These are phyloP conservation scores for Leccinum boreale DNA, from an alignment of 768 basidiomycete species.

Conservation along the genomic window DNA sequence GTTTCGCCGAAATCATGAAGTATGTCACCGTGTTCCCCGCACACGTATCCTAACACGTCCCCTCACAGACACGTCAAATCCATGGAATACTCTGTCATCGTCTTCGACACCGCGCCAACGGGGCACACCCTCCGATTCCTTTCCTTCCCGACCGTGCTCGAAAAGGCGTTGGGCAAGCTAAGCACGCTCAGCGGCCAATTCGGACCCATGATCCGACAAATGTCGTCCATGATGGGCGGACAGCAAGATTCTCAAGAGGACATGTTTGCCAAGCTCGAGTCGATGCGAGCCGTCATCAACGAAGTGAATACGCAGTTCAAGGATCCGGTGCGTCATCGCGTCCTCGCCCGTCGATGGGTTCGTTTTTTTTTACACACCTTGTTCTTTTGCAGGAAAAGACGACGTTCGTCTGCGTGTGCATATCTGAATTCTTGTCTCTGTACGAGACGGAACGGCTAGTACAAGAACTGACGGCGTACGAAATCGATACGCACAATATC, in stretches of 20 bases:
- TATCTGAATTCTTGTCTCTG: slow-evolving; percentile 95
- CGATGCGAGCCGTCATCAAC: slow-evolving; percentile 94
- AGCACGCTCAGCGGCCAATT: slow-evolving; percentile 92
- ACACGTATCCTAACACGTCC: background rate
- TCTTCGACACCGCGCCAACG: slow-evolving; percentile 98
- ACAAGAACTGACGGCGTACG: slow-evolving; percentile 90
- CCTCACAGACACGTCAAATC: slow-evolving; percentile 90
- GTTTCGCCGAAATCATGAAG: slow-evolving; percentile 99
- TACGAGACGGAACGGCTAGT: slow-evolving; percentile 99
- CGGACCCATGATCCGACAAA: slow-evolving; percentile 95
- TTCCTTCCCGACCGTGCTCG: slow-evolving; percentile 97
- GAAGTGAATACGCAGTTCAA: slow-evolving; percentile 99
- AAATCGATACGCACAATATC: slow-evolving; percentile 98
- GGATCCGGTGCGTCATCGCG: slow-evolving; percentile 69
- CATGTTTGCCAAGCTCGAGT: slow-evolving; percentile 97
- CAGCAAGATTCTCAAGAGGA: slow-evolving; percentile 90
- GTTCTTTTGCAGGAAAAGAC: slow-evolving; percentile 77
- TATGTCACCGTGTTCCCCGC: slow-evolving; percentile 26
- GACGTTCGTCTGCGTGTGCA: slow-evolving; percentile 97
- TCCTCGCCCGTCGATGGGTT: background rate
- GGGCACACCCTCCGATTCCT: slow-evolving; percentile 98
- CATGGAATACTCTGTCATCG: slow-evolving; percentile 99
- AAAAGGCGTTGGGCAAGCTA: slow-evolving; percentile 95
- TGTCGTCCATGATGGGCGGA: slow-evolving; percentile 96
- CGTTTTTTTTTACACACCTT: background rate